Base-by-base conservation (phyloP, 345 rosid genomes). In the Hibiscus tridactylites region DNA sequence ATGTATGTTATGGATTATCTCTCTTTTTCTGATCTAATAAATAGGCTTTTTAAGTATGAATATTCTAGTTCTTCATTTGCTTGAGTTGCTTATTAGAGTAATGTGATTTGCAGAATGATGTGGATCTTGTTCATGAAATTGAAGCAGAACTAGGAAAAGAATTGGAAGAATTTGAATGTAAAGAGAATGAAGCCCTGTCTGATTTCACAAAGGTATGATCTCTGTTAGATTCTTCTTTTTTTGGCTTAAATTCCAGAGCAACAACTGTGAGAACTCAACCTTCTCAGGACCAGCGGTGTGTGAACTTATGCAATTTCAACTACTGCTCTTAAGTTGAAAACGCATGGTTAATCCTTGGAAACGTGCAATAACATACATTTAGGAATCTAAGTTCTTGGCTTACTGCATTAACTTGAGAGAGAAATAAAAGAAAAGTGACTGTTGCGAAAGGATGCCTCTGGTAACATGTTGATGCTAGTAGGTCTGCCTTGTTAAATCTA, bases 161-260 rank as follows among this genome's bases (percentile, higher is more conserved):
- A 64, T 74, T 95, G 72, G 92, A 88, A 71, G 68, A 76, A 46
- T 92, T 88, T 69, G 83, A 82, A 56, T 87, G 83, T 71, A 89
- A 86, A 79, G 96, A 90, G 81, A 86, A 86, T 71, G 93, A 90
- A 4, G 97, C 84, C 61, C 89, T 91, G 75, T 75, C 85, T 42
- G 89, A 89, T 47, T 85, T 92, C 73, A 89, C 90, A 1, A 87
- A 71, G 91, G 98, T 90, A 79, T 71, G 72, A 58, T 26, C 59
- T 35, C 3, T 46, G 17, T 50, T 50, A 16, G 62, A 37, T 57
- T 35, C 44, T 35, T 21, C 12, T 44, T 44, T 2, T 50, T 39
- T 56, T 10, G 56, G 26, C 49, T 16, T 42, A 26, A 53, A 24
- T 9, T 64, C 8, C 10, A 0, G 1, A 26, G 57, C 21, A n/a